phyloP scores from a whole-genome alignment of 2,329 filamentous ascomycete genomes.

The Fonsecaea monophora region DNA sequence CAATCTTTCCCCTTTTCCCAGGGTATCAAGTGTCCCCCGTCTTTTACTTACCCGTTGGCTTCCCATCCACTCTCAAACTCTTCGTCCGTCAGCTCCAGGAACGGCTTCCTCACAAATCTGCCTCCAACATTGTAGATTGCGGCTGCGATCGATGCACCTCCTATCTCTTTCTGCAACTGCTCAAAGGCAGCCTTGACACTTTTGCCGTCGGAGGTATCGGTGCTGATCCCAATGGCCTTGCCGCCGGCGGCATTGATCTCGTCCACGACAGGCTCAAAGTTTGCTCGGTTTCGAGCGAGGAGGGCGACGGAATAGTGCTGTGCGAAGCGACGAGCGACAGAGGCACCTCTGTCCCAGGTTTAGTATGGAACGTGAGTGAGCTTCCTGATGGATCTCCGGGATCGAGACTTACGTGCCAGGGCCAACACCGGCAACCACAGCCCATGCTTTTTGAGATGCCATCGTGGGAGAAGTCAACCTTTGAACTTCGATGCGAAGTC shows the following conservation, averaged over 20 bases:
- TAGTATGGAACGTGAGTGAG: neutral
- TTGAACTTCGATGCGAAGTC: constrained; percentile 22
- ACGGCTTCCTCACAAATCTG: constrained; percentile 63
- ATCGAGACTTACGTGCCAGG: constrained; percentile 48
- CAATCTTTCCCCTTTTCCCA: neutral
- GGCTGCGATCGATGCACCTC: constrained; percentile 54
- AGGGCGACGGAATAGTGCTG: constrained; percentile 65
- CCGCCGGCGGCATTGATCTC: constrained; percentile 67
- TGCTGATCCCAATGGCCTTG: constrained; percentile 65
- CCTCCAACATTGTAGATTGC: constrained; percentile 69
- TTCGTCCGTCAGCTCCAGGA: constrained; percentile 65
- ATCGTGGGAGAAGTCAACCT: constrained; percentile 29
- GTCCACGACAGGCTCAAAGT: constrained; percentile 61
- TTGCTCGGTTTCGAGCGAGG: constrained; percentile 64
- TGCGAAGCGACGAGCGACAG: constrained; percentile 66
- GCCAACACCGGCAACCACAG: constrained; percentile 56
- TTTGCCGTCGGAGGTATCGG: constrained; percentile 61
- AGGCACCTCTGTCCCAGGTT: constrained; percentile 56
- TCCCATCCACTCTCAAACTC: constrained; percentile 62
- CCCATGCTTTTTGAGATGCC: constrained; percentile 48
- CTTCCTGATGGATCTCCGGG: neutral
- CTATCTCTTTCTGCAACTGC: constrained; percentile 61
- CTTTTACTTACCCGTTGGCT: constrained; percentile 55
- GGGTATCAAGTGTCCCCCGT: constrained; percentile 4
- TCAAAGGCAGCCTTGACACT: constrained; percentile 62